phyloP scores from a whole-genome alignment of 257 asterid species.

The Gentiana macrophylla region DNA sequence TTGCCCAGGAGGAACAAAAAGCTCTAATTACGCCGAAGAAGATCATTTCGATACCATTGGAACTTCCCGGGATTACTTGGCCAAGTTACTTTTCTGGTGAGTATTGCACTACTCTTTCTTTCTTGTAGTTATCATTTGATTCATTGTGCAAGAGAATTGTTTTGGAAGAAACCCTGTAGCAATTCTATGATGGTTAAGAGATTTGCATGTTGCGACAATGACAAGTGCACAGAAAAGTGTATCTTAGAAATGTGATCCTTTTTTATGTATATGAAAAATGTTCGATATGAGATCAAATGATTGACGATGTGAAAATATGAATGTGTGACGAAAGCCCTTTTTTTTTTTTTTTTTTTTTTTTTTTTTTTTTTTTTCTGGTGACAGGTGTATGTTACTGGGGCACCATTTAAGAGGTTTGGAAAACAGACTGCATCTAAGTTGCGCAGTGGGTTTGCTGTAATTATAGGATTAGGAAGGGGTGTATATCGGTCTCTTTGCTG shows the following conservation, averaged over 20 bases:
- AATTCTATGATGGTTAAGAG: not conserved
- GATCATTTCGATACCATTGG: constrained; percentile 31
- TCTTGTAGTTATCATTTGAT: not conserved
- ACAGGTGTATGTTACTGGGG: constrained; percentile 97
- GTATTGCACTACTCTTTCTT: constrained; percentile 7
- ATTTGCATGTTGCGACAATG: too few relatives aligned
- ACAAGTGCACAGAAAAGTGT: too few relatives aligned
- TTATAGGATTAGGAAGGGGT: constrained; percentile 28
- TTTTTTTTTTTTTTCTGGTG: not conserved
- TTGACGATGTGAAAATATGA: not conserved
- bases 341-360: not conserved
- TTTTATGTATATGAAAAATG: not conserved
- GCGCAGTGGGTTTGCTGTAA: constrained; percentile 85
- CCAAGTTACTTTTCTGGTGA: constrained; percentile 95
- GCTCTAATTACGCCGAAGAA: constrained; percentile 18
- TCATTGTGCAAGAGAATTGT: too few relatives aligned
- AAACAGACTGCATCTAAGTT: constrained; percentile 84
- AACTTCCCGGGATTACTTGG: constrained; percentile 87
- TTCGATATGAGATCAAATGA: not conserved
- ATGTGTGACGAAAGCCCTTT: constrained; percentile 6
- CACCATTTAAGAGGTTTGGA: constrained; percentile 97
- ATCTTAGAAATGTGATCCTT: too few relatives aligned
- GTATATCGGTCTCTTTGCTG: constrained; percentile 38
- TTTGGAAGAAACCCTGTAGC: not conserved
- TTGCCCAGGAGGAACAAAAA: constrained; percentile 23